Conservation (phyloP, 2,329 filamentous ascomycete genomes). For the Fusarium coicis region DNA sequence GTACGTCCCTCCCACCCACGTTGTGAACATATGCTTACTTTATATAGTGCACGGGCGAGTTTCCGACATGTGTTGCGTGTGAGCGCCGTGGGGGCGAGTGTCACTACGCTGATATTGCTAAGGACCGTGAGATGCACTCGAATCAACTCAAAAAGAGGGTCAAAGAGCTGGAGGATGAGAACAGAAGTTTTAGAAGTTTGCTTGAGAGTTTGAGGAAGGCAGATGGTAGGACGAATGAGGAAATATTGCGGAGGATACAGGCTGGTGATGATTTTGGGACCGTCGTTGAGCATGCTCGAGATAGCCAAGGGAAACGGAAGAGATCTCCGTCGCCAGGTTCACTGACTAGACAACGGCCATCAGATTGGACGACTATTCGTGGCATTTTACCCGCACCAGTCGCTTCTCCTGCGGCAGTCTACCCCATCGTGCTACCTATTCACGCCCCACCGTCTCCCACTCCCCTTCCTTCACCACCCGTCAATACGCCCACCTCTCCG, state of each 20-base stretch:
- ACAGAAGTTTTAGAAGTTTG: background rate
- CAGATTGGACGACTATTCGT: background rate
- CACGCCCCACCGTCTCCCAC: accelerated
- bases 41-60: background rate
- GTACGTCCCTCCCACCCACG: background rate
- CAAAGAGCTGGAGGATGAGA: background rate
- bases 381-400: background rate
- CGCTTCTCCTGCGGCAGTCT: background rate
- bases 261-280: background rate
- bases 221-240: accelerated
- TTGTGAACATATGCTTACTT: background rate
- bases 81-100: background rate
- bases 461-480: background rate
- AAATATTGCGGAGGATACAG: background rate
- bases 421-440: background rate
- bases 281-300: accelerated
- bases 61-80: background rate
- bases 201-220: background rate
- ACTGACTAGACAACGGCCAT: background rate
- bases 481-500: background rate
- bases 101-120: background rate
- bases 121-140: background rate
- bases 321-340: background rate
- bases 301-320: background rate
- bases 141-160: background rate